These are phyloP conservation scores for Bryoerythrophyllum caledonicum DNA, from an alignment of 225 moss, liverwort and hornwort species.

Conservation along the genomic window DNA sequence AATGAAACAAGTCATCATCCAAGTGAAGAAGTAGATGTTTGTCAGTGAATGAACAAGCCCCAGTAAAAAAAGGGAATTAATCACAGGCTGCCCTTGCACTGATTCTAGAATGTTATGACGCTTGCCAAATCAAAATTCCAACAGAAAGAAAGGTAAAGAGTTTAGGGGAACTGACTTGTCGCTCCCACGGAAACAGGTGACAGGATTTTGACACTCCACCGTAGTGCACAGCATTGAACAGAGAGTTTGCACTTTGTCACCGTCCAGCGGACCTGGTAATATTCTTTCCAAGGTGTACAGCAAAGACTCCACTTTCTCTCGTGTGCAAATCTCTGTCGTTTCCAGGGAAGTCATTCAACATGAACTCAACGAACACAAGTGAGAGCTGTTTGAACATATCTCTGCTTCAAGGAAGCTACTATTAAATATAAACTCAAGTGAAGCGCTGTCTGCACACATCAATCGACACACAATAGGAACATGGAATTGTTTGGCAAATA, in stretches of 20 bases:
- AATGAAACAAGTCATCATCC: no score
- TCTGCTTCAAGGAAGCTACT: conserved; percentile 12
- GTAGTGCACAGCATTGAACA: conserved; percentile 50
- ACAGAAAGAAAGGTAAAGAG: conserved; percentile 1
- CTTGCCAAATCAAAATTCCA: conserved; percentile 1
- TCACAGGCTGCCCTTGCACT: no score
- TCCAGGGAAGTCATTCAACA: conserved; percentile 9
- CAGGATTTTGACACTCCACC: conserved; percentile 75
- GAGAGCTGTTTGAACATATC: conserved; percentile 6
- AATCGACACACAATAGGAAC: neutral
- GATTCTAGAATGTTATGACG: neutral
- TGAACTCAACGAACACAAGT: conserved; percentile 18
- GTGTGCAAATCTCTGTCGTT: conserved; percentile 55
- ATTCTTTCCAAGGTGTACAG: conserved; percentile 64
- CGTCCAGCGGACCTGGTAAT: conserved; percentile 59
- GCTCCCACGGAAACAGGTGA: conserved; percentile 56
- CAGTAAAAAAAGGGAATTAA: no score
- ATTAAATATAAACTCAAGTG: neutral
- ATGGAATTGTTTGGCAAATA: neutral
- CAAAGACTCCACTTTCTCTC: conserved; percentile 58
- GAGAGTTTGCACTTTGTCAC: conserved; percentile 42
- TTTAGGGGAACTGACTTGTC: conserved; percentile 34
- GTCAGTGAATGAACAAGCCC: no score
- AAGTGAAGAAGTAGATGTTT: no score
- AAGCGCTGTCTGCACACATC: neutral